Conservation (phyloP, 192 early-diverging fungal genomes). For the Podila verticillata region DNA sequence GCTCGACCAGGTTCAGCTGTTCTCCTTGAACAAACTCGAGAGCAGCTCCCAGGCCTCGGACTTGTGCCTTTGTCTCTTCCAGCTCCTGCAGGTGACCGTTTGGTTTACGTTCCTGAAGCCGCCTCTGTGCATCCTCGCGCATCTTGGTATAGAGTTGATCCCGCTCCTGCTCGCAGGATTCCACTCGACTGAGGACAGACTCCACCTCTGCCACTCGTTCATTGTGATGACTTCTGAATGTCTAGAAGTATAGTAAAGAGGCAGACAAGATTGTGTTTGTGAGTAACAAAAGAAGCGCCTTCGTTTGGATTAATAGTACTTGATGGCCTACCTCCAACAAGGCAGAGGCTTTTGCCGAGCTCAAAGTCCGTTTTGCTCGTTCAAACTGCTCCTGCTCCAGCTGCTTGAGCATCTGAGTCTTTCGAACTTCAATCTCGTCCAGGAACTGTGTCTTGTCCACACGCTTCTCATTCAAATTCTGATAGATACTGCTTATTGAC, state of each 20-base stretch:
- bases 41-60: conserved; percentile 16
- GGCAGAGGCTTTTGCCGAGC: neutral
- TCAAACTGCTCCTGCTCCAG: neutral
- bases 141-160: conserved; percentile 23
- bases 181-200: conserved; percentile 9
- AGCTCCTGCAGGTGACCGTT: conserved; percentile 19
- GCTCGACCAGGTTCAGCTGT: conserved; percentile 39
- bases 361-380: neutral
- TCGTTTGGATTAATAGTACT: neutral
- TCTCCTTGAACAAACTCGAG: conserved; percentile 47
- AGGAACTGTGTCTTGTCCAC: neutral
- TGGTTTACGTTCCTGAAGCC: conserved; percentile 10
- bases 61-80: conserved; percentile 34
- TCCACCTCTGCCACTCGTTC: conserved; percentile 36
- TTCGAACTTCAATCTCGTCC: neutral
- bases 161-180: conserved; percentile 18
- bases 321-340: neutral
- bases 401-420: neutral
- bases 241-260: neutral
- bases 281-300: neutral
- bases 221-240: conserved; percentile 21
- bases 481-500: neutral
- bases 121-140: conserved; percentile 16
- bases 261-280: neutral
- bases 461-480: neutral